Evolutionary conservation across 2,329 filamentous ascomycete species (phyloP).

Genomic region (Polytolypa hystricis): DNA sequence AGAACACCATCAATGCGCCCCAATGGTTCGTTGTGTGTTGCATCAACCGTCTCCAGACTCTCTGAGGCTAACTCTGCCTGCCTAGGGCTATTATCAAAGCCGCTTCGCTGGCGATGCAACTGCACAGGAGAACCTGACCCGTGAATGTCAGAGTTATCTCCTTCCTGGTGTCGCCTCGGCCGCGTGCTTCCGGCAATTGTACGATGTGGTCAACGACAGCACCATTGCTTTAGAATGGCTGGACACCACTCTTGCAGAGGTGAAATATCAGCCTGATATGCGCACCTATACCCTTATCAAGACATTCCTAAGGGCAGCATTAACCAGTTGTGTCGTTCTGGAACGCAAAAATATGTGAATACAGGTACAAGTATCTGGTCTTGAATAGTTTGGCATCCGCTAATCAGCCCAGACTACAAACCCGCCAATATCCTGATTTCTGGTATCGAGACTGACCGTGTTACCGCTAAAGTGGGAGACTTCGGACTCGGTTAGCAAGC

Average conservation of each 20-base stretch:
- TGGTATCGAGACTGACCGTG: conserved; percentile 4
- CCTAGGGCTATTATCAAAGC: conserved; percentile 9
- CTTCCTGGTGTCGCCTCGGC: conserved; percentile 3
- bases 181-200: conserved; percentile 9
- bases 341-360: conserved; percentile 5
- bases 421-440: conserved; percentile 9
- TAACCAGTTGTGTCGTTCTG: conserved; percentile 8
- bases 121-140: conserved; percentile 5
- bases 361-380: conserved; percentile 7
- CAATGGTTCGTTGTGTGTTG: conserved; percentile 7
- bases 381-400: conserved; percentile 7
- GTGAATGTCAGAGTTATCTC: conserved; percentile 7
- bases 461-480: conserved; percentile 9
- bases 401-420: conserved; percentile 8
- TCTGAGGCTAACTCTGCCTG: conserved; percentile 2
- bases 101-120: conserved; percentile 5
- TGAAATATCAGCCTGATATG: conserved; percentile 8
- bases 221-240: conserved; percentile 9
- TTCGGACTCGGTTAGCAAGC: conserved; percentile 7
- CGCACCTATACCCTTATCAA: conserved; percentile 5
- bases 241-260: conserved; percentile 7
- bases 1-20: conserved; percentile 1
- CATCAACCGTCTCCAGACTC: conserved; percentile 2
- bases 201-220: conserved; percentile 5
- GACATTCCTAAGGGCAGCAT: conserved; percentile 4